These are phyloP conservation scores for Candida pseudofarinosa DNA, from an alignment of 805 yeast species.

Conservation along the genomic window DNA sequence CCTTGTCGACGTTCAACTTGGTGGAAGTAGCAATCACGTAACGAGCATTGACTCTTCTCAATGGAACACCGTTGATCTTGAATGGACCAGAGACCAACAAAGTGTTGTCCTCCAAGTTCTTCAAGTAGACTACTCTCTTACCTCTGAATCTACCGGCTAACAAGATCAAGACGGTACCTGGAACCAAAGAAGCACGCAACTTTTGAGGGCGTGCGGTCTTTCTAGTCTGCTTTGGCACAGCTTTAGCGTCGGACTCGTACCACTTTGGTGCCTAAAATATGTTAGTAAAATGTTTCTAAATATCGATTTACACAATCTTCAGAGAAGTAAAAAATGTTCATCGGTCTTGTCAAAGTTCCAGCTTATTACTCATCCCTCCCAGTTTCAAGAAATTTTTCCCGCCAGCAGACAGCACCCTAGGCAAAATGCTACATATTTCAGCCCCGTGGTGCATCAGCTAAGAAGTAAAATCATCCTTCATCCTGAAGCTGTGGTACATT, in stretches of 20 bases:
- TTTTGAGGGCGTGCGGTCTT: constrained; percentile 90
- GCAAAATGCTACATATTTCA: too few relatives aligned
- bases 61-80: constrained; percentile 99
- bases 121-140: constrained; percentile 97
- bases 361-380: too few relatives aligned
- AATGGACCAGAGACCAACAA: constrained; percentile 97
- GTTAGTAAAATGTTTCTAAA: constrained; percentile 12
- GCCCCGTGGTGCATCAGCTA: too few relatives aligned
- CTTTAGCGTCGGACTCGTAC: constrained; percentile 90
- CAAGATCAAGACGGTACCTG: constrained; percentile 96
- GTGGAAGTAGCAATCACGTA: constrained; percentile 99
- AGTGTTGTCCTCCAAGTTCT: constrained; percentile 96
- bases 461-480: too few relatives aligned
- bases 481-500: too few relatives aligned
- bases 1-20: constrained; percentile 71
- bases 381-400: too few relatives aligned
- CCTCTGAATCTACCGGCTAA: constrained; percentile 99
- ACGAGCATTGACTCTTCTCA: constrained; percentile 98
- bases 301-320: too few relatives aligned
- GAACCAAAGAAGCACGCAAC: constrained; percentile 92
- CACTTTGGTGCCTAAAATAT: constrained; percentile 69
- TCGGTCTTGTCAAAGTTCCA: not conserved
- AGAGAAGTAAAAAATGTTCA: not conserved
- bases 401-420: too few relatives aligned
- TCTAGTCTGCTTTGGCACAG: constrained; percentile 85